phyloP scores from a whole-genome alignment of 164 flowering plant species.

The Pachysandra terminalis region DNA sequence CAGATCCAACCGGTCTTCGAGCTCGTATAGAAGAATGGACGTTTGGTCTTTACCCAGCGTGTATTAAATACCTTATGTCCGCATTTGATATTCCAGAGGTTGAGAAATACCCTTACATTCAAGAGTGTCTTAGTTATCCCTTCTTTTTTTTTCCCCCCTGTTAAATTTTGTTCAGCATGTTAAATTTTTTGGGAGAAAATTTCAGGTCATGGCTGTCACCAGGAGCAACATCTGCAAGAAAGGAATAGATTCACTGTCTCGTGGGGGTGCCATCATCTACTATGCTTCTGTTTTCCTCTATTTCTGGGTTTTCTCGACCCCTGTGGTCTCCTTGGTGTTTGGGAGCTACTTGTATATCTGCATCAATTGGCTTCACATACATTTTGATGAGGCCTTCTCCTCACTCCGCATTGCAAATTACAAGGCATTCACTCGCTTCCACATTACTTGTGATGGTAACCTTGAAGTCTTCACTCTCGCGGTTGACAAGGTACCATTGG shows the following conservation, averaged over 20 bases:
- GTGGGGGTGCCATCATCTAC: conserved; percentile 75
- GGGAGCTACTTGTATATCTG: conserved; percentile 95
- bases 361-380: conserved; percentile 96
- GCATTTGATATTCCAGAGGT: conserved; percentile 99
- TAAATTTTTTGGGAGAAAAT: conserved; percentile 7
- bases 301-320: conserved; percentile 98
- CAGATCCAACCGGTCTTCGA: conserved; percentile 97
- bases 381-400: conserved; percentile 99
- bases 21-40: conserved; percentile 96
- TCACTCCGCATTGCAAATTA: conserved; percentile 97
- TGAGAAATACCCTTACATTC: conserved; percentile 17
- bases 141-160: neutral
- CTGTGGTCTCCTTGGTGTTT: conserved; percentile 88
- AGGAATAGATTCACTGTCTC: conserved; percentile 79
- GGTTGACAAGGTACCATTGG: conserved; percentile 73
- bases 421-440: conserved; percentile 93
- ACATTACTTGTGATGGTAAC: conserved; percentile 72
- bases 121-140: neutral
- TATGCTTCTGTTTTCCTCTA: conserved; percentile 92
- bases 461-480: conserved; percentile 98
- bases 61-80: conserved; percentile 98
- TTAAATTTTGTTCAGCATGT: conserved; percentile 5
- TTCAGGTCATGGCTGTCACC: conserved; percentile 96
- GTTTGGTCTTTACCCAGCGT: conserved; percentile 97
- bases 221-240: conserved; percentile 82